These are phyloP conservation scores for Diplodia scrobiculata DNA, from an alignment of 2,329 filamentous ascomycete genomes.

Conservation along the genomic window DNA sequence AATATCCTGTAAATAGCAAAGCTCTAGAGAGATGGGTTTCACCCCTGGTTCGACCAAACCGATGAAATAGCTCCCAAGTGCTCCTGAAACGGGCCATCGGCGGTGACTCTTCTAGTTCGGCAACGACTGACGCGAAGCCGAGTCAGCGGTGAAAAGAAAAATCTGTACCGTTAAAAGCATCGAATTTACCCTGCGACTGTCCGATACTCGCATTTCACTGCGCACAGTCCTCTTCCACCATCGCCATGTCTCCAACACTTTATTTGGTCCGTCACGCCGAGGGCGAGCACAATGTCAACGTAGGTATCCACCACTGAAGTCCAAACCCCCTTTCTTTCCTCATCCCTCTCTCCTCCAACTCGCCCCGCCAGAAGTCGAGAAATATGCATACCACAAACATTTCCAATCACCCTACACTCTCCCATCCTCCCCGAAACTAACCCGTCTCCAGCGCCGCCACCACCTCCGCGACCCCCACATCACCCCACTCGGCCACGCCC, in stretches of 20 bases:
- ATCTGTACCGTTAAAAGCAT: background rate
- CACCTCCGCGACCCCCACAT: slow-evolving; percentile 76
- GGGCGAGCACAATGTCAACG: slow-evolving; percentile 71
- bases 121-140: slow-evolving; percentile 6
- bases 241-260: slow-evolving; percentile 52
- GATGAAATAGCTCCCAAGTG: background rate
- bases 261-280: slow-evolving; percentile 71
- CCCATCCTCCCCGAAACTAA: background rate
- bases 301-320: slow-evolving; percentile 28
- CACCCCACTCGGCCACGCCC: slow-evolving; percentile 71
- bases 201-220: background rate
- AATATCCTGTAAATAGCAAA: background rate
- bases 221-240: slow-evolving; percentile 30
- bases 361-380: background rate
- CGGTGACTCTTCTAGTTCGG: slow-evolving; percentile 1
- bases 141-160: slow-evolving; percentile 17
- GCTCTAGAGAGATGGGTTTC: background rate
- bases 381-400: background rate
- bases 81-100: background rate
- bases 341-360: background rate
- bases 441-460: slow-evolving; percentile 68
- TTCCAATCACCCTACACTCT: background rate
- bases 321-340: background rate
- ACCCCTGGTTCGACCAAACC: background rate
- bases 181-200: background rate